Evolutionary conservation across 495 filamentous ascomycete genomes (phyloP), one percentile per base, ranked within the genome.

Genomic region (Hypoxylon cercidicola): DNA sequence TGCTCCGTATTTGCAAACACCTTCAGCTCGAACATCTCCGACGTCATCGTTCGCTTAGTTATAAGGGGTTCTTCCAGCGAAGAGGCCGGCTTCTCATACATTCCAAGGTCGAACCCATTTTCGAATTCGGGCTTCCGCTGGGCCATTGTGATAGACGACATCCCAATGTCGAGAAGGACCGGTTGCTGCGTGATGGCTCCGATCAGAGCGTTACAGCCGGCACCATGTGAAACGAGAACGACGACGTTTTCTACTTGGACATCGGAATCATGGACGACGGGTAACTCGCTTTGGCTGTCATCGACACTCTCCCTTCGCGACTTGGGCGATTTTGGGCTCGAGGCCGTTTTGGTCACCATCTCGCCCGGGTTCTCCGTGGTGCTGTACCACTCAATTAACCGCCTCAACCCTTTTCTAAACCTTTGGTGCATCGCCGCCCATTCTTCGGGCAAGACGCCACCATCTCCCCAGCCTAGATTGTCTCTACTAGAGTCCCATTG

Each of bases 181-280:
- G 95, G 92, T 63, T 94, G 89, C 52, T 93, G 89, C 0, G 91
- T 96, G 54, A 99, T 80, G 4, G 92, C 92, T 5, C 94, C 93
- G 48, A 98, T 93, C 46, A 99, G 76, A 0, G 95, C 96, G 77
- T 99, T 99, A 76, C 95, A 97, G 47, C 93, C 96, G 10, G 96
- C 96, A n/a, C 94, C 94, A 69, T 99, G 95, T 0, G 96, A 97
- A 49, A 99, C 92, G 11, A 99, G 76, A 25, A 99, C 83, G n/a
- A 99, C 75, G 6, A 98, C 87, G 0, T 90, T 84, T 67, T 98
- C 91, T 4, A 83, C 78, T 20, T 88, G 84, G 2, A 83, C 78
- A 11, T 84, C 80, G 12, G 80, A 77, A 4, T 83, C 78, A 55
- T 84, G 78, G 6, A 71, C 74, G 12, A 70, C 46, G 1, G 70